A percentile compares a stretch with the other conserved stretches of the same genome.
phyloP scores from a whole-genome alignment of 2,329 filamentous ascomycete species.

The Anisogramma anomala region DNA sequence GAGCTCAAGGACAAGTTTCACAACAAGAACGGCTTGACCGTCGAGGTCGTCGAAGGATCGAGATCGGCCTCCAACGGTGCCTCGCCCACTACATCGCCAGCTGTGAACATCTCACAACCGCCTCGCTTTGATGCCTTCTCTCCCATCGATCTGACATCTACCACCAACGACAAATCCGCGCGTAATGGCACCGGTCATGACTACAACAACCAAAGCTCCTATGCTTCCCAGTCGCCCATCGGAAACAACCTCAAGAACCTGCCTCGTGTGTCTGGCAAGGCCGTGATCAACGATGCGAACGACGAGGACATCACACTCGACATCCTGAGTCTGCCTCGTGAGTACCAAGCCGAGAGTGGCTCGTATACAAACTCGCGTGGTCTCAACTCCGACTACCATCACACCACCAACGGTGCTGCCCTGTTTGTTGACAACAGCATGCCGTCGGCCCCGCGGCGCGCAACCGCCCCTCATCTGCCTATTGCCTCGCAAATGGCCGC shows the following conservation, averaged over 20 bases:
- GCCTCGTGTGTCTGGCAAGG: slow-evolving; percentile 52
- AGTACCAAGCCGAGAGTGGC: slow-evolving; percentile 58
- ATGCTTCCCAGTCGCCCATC: slow-evolving; percentile 63
- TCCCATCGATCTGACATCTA: slow-evolving; percentile 48
- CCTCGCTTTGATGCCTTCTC: slow-evolving; percentile 54
- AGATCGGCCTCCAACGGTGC: slow-evolving; percentile 16
- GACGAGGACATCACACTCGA: slow-evolving; percentile 55
- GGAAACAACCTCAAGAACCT: slow-evolving; percentile 56
- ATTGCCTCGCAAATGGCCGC: slow-evolving; percentile 51
- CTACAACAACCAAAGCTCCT: slow-evolving; percentile 47
- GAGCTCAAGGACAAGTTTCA: slow-evolving; percentile 48
- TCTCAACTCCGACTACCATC: slow-evolving; percentile 14
- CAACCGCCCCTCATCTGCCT: slow-evolving; percentile 61
- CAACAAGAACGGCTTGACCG: slow-evolving; percentile 43
- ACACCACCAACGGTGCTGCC: background rate
- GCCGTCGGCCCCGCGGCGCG: slow-evolving; percentile 40
- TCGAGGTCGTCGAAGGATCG: slow-evolving; percentile 41
- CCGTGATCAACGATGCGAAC: slow-evolving; percentile 58
- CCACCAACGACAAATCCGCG: slow-evolving; percentile 43
- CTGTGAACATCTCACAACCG: slow-evolving; percentile 38
- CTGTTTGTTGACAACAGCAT: background rate
- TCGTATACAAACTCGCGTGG: slow-evolving; percentile 19
- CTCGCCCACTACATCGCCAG: slow-evolving; percentile 23
- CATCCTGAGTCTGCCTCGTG: slow-evolving; percentile 60
- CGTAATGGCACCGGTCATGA: slow-evolving; percentile 44